Evolutionary conservation across 78 protist species (phyloP).

Genomic region (Guillardia theta): DNA sequence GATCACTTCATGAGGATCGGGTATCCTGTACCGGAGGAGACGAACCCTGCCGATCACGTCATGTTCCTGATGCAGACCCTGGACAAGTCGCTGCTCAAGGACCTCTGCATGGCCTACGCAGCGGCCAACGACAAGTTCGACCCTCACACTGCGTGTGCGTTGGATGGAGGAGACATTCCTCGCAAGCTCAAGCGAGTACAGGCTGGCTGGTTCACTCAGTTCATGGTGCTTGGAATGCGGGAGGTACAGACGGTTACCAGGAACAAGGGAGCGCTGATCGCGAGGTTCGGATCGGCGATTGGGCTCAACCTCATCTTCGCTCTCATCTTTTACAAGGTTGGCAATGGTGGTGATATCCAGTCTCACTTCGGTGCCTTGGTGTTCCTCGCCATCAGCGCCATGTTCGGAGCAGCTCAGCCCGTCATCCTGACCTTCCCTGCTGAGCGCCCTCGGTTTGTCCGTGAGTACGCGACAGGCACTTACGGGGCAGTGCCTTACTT

Average conservation of each 20-base stretch:
- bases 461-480: conserved; percentile 53
- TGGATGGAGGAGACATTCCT: too few relatives aligned
- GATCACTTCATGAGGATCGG: neutral
- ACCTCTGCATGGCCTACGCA: too few relatives aligned
- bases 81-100: too few relatives aligned
- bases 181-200: too few relatives aligned
- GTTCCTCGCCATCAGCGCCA: neutral
- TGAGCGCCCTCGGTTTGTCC: conserved; percentile 42
- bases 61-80: neutral
- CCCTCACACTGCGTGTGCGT: too few relatives aligned
- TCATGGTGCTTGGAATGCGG: too few relatives aligned
- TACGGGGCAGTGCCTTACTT: conserved; percentile 26
- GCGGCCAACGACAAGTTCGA: too few relatives aligned
- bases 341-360: too few relatives aligned
- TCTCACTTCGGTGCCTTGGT: conserved; percentile 18
- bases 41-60: conserved; percentile 8
- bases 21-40: neutral
- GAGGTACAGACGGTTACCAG: too few relatives aligned
- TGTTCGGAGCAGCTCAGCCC: conserved; percentile 54
- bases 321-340: neutral
- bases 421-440: conserved; percentile 49
- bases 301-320: neutral
- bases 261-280: too few relatives aligned
- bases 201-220: too few relatives aligned
- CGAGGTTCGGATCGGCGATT: neutral